Base-by-base conservation (phyloP, 108 stramenopile genomes). In the Chaetoceros tenuissimus region DNA sequence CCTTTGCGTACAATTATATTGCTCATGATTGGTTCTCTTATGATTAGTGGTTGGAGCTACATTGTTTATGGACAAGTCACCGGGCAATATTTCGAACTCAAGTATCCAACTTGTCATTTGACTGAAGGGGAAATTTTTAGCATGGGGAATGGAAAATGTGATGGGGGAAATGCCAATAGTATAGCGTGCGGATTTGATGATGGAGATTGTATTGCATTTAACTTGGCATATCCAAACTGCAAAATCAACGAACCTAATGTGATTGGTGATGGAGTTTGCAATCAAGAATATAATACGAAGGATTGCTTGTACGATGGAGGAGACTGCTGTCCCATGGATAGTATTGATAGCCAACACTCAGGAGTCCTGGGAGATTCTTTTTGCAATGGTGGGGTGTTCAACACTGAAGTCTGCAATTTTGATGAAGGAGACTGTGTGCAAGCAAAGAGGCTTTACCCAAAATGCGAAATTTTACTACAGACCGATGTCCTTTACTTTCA, bases 381-480 rank as follows among this genome's bases (percentile, higher is more conserved):
- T 40, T 51, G 49, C 25, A 5, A 51, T 51, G 49, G 49, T 3
- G 53, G 53, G 24, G 18, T 29, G 3, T 54, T 54, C 16, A 21
- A 54, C 17, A 54, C 21, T 16, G 53, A 54, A 22, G 8, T 10
- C 28, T 54, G 53, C 17, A 25, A 18, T 5, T 54, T 28, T 8
- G 53, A 54, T 17, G 53, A 25, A 5, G 53, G 53, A 26, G 53
- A 54, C 53, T 54, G 53, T 31, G 53, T 22, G 3, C 16, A 54
- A 17, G 26, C 29, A 20, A 54, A 54, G 5, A 3, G 16, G 17
- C 3, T 10, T 3, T 54, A 21, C 27, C 53, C 53, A 20, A 17
- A 54, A 3, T 54, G 53, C 21, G 13, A 3, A 16, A n/a, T 49
- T 7, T 26, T 26, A 13, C 7, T 49, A 7, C 19, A 16, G 48